These are phyloP conservation scores for Pichia kudriavzevii DNA, from an alignment of 1,139 yeast genomes.

Conservation along the genomic window DNA sequence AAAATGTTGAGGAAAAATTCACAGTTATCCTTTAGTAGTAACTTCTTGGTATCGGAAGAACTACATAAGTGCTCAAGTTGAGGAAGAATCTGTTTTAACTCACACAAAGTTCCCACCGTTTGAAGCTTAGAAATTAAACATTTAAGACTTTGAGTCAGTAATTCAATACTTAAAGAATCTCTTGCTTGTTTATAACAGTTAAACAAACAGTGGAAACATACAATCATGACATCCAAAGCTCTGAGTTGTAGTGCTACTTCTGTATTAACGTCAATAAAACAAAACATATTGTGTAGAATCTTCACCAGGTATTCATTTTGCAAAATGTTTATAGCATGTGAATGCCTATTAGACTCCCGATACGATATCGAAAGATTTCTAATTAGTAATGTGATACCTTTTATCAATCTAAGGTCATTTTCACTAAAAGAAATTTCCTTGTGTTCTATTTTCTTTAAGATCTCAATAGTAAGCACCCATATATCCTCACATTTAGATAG, in stretches of 20 bases:
- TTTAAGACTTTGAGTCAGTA: conserved; percentile 1
- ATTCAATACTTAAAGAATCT: neutral
- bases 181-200: conserved; percentile 3
- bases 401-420: conserved; percentile 9
- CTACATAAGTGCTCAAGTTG: conserved; percentile 8
- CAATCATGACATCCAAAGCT: conserved; percentile 11
- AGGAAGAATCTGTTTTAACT: conserved; percentile 10
- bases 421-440: neutral
- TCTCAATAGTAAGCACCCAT: conserved; percentile 2
- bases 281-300: neutral
- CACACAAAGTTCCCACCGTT: conserved; percentile 14
- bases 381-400: conserved; percentile 13
- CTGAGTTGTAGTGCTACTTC: conserved; percentile 2
- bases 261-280: neutral
- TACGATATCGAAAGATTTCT: conserved; percentile 13
- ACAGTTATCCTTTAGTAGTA: conserved; percentile 3
- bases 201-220: conserved; percentile 13
- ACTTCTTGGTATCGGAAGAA: conserved; percentile 2
- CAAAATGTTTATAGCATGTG: neutral
- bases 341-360: conserved; percentile 1
- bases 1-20: conserved; percentile 4
- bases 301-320: neutral
- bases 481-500: neutral
- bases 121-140: conserved; percentile 5
- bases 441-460: neutral